phyloP scores from a whole-genome alignment of 208 protist species.

The Trypanosoma boissoni region DNA sequence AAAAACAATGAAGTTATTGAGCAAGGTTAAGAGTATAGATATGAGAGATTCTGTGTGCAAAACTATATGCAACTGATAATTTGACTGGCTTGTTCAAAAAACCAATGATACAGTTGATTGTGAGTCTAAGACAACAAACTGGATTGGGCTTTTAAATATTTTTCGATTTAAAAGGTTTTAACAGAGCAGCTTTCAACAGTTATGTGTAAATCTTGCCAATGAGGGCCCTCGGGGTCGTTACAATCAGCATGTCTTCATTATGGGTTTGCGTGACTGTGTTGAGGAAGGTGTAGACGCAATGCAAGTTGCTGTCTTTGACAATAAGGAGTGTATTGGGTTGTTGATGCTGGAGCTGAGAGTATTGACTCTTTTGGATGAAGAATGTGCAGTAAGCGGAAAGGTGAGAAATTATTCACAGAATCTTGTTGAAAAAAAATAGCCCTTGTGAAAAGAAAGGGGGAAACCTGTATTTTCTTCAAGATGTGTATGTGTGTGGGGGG shows the following conservation, averaged over 20 bases:
- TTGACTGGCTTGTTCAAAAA: conserved; percentile 43
- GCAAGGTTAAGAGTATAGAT: conserved; percentile 38
- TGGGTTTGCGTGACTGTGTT: conserved; percentile 53
- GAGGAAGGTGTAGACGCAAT: conserved; percentile 83
- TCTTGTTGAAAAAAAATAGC: conserved; percentile 26
- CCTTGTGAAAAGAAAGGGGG: conserved; percentile 23
- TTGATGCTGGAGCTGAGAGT: conserved; percentile 30
- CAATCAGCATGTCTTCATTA: conserved; percentile 84
- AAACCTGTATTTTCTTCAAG: conserved; percentile 19
- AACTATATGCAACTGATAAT: conserved; percentile 39
- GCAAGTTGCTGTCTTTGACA: conserved; percentile 66
- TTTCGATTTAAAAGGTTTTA: conserved; percentile 80
- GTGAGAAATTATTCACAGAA: conserved; percentile 28
- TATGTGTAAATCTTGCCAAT: conserved; percentile 97
- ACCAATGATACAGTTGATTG: conserved; percentile 34
- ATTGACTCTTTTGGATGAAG: conserved; percentile 39
- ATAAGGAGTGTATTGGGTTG: conserved; percentile 50
- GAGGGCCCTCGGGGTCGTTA: conserved; percentile 91
- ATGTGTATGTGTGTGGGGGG: too few species aligned
- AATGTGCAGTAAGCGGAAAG: conserved; percentile 31
- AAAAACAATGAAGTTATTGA: conserved; percentile 11
- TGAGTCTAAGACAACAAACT: conserved; percentile 16
- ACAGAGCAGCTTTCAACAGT: conserved; percentile 94
- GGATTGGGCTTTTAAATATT: conserved; percentile 71
- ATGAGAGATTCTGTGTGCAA: conserved; percentile 58